A percentile compares a stretch with the other conserved stretches of the same genome.
Conservation (phyloP, 2,329 filamentous ascomycete species). For the Epicoccum nigrum region DNA sequence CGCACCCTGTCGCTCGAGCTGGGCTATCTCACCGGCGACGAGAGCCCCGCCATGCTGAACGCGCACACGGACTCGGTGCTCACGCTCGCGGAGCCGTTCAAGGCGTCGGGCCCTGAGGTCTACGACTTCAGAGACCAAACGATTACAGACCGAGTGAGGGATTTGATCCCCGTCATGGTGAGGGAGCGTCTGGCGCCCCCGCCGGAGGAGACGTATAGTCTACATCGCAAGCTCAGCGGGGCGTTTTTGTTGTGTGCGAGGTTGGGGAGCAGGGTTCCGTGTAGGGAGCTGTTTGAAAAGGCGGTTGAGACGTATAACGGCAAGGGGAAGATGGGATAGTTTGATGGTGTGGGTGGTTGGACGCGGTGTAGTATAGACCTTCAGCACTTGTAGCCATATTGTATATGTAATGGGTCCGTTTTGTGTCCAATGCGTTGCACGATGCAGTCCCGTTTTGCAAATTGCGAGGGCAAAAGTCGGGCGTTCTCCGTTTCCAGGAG, state of each 20-base stretch:
- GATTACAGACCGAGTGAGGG: constrained; percentile 90
- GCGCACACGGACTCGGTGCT: constrained; percentile 88
- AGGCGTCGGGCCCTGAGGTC: constrained; percentile 71
- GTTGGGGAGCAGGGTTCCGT: constrained; percentile 81
- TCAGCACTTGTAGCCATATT: no score
- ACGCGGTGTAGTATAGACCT: not conserved
- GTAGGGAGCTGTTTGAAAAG: constrained; percentile 77
- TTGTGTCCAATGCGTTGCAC: no score
- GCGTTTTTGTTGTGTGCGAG: constrained; percentile 91
- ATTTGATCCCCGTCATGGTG: constrained; percentile 90
- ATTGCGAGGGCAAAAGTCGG: no score
- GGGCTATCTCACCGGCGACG: constrained; percentile 90
- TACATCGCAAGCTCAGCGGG: constrained; percentile 93
- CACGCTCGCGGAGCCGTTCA: constrained; percentile 91
- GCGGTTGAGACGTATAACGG: constrained; percentile 51
- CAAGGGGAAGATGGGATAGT: constrained; percentile 23
- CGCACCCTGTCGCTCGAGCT: constrained; percentile 73
- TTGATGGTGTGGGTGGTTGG: not conserved
- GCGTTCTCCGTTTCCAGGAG: no score
- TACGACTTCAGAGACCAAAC: constrained; percentile 96
- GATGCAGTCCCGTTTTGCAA: no score
- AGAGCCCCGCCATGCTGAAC: constrained; percentile 83
- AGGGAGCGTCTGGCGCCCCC: constrained; percentile 86
- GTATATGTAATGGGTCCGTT: not conserved
- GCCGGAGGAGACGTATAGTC: constrained; percentile 94